Base-by-base conservation (phyloP, 305 asterid genomes). In the Plantago coronopus region DNA sequence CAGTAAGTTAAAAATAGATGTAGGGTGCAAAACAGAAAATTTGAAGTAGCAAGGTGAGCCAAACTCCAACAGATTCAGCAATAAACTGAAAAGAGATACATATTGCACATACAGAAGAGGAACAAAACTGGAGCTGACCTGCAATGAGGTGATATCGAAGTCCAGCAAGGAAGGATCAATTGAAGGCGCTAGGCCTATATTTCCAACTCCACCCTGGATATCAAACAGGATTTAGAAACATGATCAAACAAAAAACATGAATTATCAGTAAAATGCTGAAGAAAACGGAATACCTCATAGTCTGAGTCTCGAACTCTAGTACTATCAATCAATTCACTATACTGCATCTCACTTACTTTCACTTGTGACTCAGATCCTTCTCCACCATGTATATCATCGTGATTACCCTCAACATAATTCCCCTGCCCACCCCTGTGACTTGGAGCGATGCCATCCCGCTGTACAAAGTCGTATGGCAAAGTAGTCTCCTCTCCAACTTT, bases 131-230 rank as follows among this genome's bases (percentile, higher is more conserved):
- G 59, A 4, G 65, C 72, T 25, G 54, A 87, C 95, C 95, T 84
- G 95, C 79, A 87, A 72, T 18, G 94, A 81, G 62, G 56, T 70
- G 68, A 79, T 74, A 73, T 84, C 89, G 66, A 85, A 71, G 63
- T 76, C 84, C 68, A 34, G 74, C 68, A 79, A 51, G 40, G 85
- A 67, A 57, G 80, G 79, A 71, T 82, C 89, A 50, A 80, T 11
- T 34, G 40, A 76, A 69, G 74, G 81, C 59, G 87, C 78, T 48
- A 81, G 69, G 63, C 82, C 86, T 70, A 65, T 67, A 64, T 66
- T 74, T 68, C 68, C 71, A 23, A 67, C 73, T 63, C 67, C 84
- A 20, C 73, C 87, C 94, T 83, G 61, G 58, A 74, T 29, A 64
- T 57, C 59, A 16, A 54, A 66, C 50, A 19, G 67, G 58, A 65